Percentiles rank a stretch among this genome's conserved stretches.
phyloP scores from a whole-genome alignment of 345 rosid species.

The Citrus australasica region DNA sequence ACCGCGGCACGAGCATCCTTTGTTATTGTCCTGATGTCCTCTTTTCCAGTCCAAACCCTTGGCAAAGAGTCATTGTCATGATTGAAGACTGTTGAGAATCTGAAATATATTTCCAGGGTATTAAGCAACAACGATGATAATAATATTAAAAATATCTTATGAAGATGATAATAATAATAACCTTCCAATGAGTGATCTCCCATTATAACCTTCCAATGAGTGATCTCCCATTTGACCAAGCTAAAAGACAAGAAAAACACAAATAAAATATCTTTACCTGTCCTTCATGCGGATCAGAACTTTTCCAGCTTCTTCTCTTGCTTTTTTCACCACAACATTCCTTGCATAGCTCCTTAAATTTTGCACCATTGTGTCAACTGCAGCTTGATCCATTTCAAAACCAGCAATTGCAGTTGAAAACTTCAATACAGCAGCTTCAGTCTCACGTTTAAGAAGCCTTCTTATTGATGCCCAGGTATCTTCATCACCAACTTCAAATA shows the following conservation, averaged over 20 bases:
- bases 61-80: slow-evolving; percentile 70
- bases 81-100: slow-evolving; percentile 66
- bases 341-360: slow-evolving; percentile 47
- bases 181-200: too few species aligned
- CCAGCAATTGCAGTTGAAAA: slow-evolving; percentile 41
- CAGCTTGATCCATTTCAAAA: slow-evolving; percentile 54
- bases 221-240: too few species aligned
- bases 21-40: slow-evolving; percentile 60
- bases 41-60: slow-evolving; percentile 72
- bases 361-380: slow-evolving; percentile 41
- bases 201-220: too few species aligned
- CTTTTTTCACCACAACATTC: slow-evolving; percentile 60
- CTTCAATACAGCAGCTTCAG: slow-evolving; percentile 46
- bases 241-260: too few species aligned
- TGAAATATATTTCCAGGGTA: slow-evolving; percentile 28
- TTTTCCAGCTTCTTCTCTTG: slow-evolving; percentile 73
- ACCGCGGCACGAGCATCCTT: slow-evolving; percentile 68
- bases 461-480: slow-evolving; percentile 70
- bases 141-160: not conserved
- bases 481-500: slow-evolving; percentile 52
- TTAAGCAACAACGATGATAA: slow-evolving; percentile 10
- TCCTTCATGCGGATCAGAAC: slow-evolving; percentile 73
- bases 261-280: slow-evolving; percentile 32
- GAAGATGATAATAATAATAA: not conserved
- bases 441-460: slow-evolving; percentile 59